These are phyloP conservation scores for Theobroma grandiflorum DNA, from an alignment of 441 rosid species.

Conservation along the genomic window DNA sequence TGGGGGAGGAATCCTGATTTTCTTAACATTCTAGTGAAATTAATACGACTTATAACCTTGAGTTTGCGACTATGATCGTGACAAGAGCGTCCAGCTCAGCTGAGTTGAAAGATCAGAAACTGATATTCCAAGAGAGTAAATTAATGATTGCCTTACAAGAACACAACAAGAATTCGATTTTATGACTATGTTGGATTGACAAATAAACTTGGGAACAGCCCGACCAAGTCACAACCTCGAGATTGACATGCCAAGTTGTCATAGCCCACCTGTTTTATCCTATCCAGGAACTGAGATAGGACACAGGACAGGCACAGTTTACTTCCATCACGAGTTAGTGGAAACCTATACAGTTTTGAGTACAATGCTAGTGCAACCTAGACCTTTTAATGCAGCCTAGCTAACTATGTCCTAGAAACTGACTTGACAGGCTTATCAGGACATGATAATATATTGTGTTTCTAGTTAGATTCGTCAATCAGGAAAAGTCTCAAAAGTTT, in stretches of 20 bases:
- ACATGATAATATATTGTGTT: constrained; percentile 14
- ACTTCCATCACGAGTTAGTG: constrained; percentile 9
- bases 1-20: not conserved
- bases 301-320: constrained; percentile 16
- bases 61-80: not conserved
- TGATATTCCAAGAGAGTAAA: not conserved
- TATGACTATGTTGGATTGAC: constrained; percentile 12
- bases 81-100: constrained; percentile 16
- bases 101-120: constrained; percentile 8
- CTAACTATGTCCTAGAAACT: not conserved
- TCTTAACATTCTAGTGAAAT: not conserved
- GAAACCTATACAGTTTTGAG: not conserved
- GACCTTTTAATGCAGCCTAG: constrained; percentile 3
- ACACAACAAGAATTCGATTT: constrained; percentile 9
- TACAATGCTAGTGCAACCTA: constrained; percentile 16
- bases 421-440: constrained; percentile 17
- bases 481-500: not conserved
- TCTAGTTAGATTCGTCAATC: constrained; percentile 5
- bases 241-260: constrained; percentile 40
- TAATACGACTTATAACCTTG: not conserved
- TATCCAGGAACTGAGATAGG: constrained; percentile 28
- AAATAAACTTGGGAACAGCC: constrained; percentile 19
- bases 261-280: constrained; percentile 34
- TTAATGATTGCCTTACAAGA: constrained; percentile 14
- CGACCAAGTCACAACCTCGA: constrained; percentile 21